Base-by-base conservation (phyloP, 1,284 basidiomycete species). In the Bjerkandera adusta region DNA sequence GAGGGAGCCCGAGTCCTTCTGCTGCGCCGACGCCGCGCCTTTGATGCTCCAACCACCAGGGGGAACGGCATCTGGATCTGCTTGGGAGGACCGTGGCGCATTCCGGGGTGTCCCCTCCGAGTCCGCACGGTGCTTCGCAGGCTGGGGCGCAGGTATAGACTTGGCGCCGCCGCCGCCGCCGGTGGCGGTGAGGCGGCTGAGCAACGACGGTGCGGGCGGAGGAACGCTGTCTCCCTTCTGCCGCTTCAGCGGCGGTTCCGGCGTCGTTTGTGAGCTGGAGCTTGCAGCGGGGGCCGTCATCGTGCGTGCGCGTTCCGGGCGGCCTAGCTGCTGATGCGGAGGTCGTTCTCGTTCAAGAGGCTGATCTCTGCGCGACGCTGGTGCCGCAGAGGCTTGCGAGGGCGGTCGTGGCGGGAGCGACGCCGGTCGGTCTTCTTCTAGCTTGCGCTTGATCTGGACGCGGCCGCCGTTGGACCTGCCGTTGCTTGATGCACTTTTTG, bases 1-100 rank as follows among this genome's bases (percentile, higher is more conserved):
- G 34, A 81, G 59, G 29, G 77, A 72, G 22, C 68, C 60, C 12
- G 61, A 51, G 33, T 51, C 45, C 39, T 18, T 25, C 22, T 43
- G 35, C 13, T 29, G 22, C 8, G 43, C 30, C 11, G 39, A 11
- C 26, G 35, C 38, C n/a, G 49, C 49, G 12, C 49, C 49, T 32
- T 57, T 60, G 49, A 57, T 59, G 36, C 50, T 57, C 12, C 50
- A 47, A 15, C 58, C 55, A 11, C 45, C 35, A 13, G 34, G 15
- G 8, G 46, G 30, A 15, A 42, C 12, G 8, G 49, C 39, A 16
- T 41, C 29, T 12, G 38, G 22, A n/a, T 38, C 40, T 21, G 41
- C 10, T 22, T 24, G 29, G 20, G 41, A 32, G 8, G 20, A 12
- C 30, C 32, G 41, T 8, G n/a, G 13, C 29, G 15, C 16, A 30